A percentile compares a stretch with the other conserved stretches of the same genome.
Evolutionary conservation across 148 eudicot species (phyloP).

Genomic region (Silene uniflora): DNA sequence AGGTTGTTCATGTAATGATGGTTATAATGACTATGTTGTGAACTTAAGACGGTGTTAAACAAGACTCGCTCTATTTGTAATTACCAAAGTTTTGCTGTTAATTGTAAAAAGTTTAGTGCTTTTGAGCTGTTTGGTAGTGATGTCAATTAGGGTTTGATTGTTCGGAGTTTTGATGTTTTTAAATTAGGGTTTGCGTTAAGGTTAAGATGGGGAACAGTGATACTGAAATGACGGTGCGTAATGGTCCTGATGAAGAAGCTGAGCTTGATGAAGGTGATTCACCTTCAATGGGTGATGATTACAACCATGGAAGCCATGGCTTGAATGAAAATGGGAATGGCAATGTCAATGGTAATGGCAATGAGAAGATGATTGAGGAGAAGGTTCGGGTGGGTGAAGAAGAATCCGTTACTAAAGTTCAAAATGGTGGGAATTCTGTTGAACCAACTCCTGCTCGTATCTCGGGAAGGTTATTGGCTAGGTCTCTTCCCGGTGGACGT

Average conservation of each 20-base stretch:
- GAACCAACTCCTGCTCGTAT: slow-evolving; percentile 29
- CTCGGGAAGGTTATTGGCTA: slow-evolving; percentile 23
- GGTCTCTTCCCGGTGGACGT: slow-evolving; percentile 23
- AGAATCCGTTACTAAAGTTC: slow-evolving; percentile 4
- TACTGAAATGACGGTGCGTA: slow-evolving; percentile 27
- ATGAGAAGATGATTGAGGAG: slow-evolving; percentile 21
- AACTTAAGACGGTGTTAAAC: too few relatives aligned
- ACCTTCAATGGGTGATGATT: slow-evolving; percentile 21
- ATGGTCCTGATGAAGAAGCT: slow-evolving; percentile 19
- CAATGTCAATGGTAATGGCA: slow-evolving; percentile 19
- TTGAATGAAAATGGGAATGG: slow-evolving; percentile 4
- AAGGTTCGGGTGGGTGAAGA: slow-evolving; percentile 2
- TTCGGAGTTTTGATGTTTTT: neutral
- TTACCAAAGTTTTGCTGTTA: neutral
- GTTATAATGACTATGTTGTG: too few relatives aligned
- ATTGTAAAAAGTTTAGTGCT: neutral
- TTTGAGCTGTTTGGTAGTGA: neutral
- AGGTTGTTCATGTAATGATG: too few relatives aligned
- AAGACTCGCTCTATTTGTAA: too few relatives aligned
- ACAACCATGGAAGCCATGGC: slow-evolving; percentile 2
- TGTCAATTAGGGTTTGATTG: neutral
- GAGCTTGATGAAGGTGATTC: slow-evolving; percentile 33
- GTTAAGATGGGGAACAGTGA: slow-evolving; percentile 25
- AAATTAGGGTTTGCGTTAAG: neutral
- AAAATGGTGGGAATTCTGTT: slow-evolving; percentile 22